phyloP scores from a whole-genome alignment of 345 rosid genomes.

The Heritiera littoralis region DNA sequence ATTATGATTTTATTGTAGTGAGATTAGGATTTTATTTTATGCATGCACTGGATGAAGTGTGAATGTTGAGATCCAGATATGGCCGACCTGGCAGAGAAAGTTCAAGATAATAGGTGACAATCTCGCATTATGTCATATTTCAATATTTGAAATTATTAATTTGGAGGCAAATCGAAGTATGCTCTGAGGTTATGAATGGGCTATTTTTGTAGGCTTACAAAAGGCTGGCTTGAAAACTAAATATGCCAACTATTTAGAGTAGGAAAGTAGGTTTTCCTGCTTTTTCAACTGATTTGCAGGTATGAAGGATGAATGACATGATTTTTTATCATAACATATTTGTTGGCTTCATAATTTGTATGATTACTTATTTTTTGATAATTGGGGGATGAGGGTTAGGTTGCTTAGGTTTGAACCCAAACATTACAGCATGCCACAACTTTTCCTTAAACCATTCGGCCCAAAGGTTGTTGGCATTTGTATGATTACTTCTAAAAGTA shows the following conservation, averaged over 20 bases:
- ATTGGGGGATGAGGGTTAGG: too few relatives aligned
- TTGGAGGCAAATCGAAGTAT: background rate
- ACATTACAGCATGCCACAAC: too few relatives aligned
- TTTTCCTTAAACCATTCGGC: too few relatives aligned
- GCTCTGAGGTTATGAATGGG: background rate
- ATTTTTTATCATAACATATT: background rate
- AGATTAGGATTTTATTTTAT: background rate
- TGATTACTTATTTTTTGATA: background rate
- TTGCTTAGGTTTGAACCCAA: too few relatives aligned
- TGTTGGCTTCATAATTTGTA: background rate
- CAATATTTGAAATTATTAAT: background rate
- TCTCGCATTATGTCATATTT: background rate
- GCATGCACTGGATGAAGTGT: background rate
- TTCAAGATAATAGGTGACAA: background rate
- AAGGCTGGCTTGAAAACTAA: background rate
- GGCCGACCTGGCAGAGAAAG: background rate
- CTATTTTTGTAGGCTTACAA: background rate
- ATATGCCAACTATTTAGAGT: background rate
- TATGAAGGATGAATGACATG: background rate
- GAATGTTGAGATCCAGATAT: background rate
- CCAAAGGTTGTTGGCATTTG: too few relatives aligned
- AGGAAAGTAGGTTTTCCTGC: background rate
- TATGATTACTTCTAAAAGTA: background rate
- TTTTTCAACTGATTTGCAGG: background rate
- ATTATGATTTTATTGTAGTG: background rate